Conservation (phyloP, 345 rosid genomes). For the Chamaenerion angustifolium region DNA sequence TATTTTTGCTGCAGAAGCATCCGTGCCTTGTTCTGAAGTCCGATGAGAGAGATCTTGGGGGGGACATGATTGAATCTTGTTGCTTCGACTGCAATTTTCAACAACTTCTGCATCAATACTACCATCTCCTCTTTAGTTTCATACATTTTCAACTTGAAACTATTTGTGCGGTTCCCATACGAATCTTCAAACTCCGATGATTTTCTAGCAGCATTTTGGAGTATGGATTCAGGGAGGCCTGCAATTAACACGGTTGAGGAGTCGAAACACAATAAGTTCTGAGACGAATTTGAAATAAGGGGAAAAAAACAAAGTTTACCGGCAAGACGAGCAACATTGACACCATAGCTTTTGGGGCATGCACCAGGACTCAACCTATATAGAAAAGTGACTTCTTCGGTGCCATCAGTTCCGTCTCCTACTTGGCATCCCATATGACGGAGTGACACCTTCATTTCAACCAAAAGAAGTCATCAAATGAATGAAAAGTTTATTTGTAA, state of each 20-base stretch:
- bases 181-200: constrained; percentile 58
- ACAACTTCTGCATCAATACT: constrained; percentile 28
- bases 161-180: constrained; percentile 28
- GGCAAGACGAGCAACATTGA: constrained; percentile 91
- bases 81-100: constrained; percentile 2
- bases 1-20: constrained; percentile 22
- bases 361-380: constrained; percentile 68
- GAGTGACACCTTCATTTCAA: constrained; percentile 51
- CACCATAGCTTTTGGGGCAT: constrained; percentile 96
- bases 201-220: constrained; percentile 47
- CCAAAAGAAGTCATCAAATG: no score
- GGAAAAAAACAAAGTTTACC: constrained; percentile 21
- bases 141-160: constrained; percentile 7
- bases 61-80: constrained; percentile 7
- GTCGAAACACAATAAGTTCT: no score
- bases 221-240: constrained; percentile 70
- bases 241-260: constrained; percentile 15
- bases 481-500: no score
- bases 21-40: constrained; percentile 41
- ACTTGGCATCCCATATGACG: constrained; percentile 91
- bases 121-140: constrained; percentile 11
- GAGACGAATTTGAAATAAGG: no score
- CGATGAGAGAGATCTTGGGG: constrained; percentile 13
- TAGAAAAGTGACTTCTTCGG: constrained; percentile 82
- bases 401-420: constrained; percentile 53